Conservation (phyloP, 2,329 filamentous ascomycete species). For the Onygenales sp. region DNA sequence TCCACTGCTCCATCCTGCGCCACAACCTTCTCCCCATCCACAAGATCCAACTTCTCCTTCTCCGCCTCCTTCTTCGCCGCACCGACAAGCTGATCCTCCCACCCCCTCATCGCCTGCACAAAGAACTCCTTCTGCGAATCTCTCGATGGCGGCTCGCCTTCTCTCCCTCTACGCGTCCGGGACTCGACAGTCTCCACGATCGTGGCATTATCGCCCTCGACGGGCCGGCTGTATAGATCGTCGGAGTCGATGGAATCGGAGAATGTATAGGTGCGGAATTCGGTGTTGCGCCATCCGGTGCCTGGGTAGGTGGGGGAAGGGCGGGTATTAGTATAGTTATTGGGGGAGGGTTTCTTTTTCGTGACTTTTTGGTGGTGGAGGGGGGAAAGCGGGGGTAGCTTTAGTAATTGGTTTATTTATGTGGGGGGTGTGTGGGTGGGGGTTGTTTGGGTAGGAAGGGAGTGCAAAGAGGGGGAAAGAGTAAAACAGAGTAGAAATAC, state of each 20-base stretch:
- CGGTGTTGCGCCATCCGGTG: constrained; percentile 66
- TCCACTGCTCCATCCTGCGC: constrained; percentile 26
- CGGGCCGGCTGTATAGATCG: constrained; percentile 25
- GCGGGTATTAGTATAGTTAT: constrained; percentile 14
- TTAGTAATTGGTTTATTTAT: not conserved
- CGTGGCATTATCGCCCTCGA: constrained; percentile 32
- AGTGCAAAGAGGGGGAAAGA: not conserved
- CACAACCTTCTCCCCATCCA: constrained; percentile 27
- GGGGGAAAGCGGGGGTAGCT: constrained; percentile 1
- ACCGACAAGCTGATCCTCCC: constrained; percentile 26
- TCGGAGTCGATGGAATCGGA: constrained; percentile 43
- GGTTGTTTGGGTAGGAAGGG: not conserved
- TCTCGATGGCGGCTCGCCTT: constrained; percentile 22
- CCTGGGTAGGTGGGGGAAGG: constrained; percentile 34
- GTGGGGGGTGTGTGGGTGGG: not conserved
- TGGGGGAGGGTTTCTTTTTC: constrained; percentile 11
- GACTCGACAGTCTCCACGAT: constrained; percentile 34
- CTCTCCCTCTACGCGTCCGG: constrained; percentile 31
- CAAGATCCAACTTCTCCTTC: constrained; percentile 3
- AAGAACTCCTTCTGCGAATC: constrained; percentile 31
- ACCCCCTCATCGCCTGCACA: constrained; percentile 29
- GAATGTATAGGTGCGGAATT: constrained; percentile 61
- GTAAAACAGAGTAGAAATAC: constrained; percentile 18
- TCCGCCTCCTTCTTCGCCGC: constrained; percentile 2
- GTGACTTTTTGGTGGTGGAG: constrained; percentile 10